A percentile compares a stretch with the other conserved stretches of the same genome.
phyloP scores from a whole-genome alignment of 2,329 filamentous ascomycete species.

The Scedosporium dehoogii region DNA sequence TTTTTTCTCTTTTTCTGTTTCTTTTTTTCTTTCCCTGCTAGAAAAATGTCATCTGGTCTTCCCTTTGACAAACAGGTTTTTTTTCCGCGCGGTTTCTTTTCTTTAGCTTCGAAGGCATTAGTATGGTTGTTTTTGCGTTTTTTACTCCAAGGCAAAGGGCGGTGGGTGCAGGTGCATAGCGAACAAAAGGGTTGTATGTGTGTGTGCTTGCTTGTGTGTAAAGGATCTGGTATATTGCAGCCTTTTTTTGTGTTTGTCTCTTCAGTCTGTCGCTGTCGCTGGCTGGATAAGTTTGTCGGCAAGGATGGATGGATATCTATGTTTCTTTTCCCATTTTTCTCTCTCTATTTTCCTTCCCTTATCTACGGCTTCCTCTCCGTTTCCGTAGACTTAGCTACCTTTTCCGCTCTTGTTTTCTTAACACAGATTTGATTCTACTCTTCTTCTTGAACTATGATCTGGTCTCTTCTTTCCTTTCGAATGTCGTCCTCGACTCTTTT shows the following conservation, averaged over 20 bases:
- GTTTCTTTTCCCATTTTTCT: neutral
- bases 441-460: slow-evolving; percentile 2
- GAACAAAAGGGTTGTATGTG: slow-evolving; percentile 7
- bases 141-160: neutral
- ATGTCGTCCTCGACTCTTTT: no score
- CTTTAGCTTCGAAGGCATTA: slow-evolving; percentile 5
- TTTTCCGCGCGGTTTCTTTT: slow-evolving; percentile 7
- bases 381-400: neutral
- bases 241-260: slow-evolving; percentile 5
- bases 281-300: neutral
- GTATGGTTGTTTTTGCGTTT: slow-evolving; percentile 4
- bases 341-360: slow-evolving; percentile 1
- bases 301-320: neutral
- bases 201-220: slow-evolving; percentile 1
- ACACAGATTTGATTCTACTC: slow-evolving; percentile 10
- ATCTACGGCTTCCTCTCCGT: neutral
- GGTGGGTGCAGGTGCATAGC: slow-evolving; percentile 8
- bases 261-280: neutral
- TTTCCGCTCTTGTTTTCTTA: slow-evolving; percentile 8
- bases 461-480: no score
- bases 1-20: slow-evolving; percentile 10
- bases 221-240: slow-evolving; percentile 1
- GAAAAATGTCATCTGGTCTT: neutral
- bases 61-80: neutral
- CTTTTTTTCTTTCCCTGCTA: slow-evolving; percentile 13